Evolutionary conservation across 805 yeast species (phyloP).

Genomic region (Sporopachydermia lactativora): DNA sequence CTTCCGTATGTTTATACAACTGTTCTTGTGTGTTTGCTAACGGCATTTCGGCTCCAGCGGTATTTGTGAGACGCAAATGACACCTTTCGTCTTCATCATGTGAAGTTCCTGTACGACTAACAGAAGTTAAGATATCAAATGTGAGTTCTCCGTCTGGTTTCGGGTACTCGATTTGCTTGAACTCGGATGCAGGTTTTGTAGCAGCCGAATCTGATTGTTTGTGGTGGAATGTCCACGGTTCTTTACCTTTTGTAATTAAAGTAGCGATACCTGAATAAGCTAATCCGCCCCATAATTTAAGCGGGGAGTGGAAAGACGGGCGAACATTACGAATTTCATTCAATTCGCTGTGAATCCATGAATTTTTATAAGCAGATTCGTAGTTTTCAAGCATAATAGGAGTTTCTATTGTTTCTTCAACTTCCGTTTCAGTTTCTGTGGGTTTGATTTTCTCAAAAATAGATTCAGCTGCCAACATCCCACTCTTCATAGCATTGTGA

Average conservation of each 20-base stretch:
- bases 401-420: constrained; percentile 27
- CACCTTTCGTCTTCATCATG: constrained; percentile 92
- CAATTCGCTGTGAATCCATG: constrained; percentile 83
- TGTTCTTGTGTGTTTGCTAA: constrained; percentile 40
- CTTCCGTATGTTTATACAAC: constrained; percentile 47
- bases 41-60: constrained; percentile 21
- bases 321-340: constrained; percentile 79
- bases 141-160: constrained; percentile 92
- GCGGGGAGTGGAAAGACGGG: constrained; percentile 69
- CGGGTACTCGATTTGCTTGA: constrained; percentile 70
- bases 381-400: constrained; percentile 36
- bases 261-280: constrained; percentile 77
- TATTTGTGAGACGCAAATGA: constrained; percentile 45
- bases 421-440: constrained; percentile 19
- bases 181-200: constrained; percentile 55
- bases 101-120: constrained; percentile 89
- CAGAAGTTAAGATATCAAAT: constrained; percentile 88
- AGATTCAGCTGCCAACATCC: constrained; percentile 86
- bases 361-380: constrained; percentile 48
- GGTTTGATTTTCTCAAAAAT: constrained; percentile 42
- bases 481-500: constrained; percentile 94
- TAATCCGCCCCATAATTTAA: constrained; percentile 77
- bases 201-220: constrained; percentile 54
- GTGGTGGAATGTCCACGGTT: constrained; percentile 79
- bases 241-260: constrained; percentile 58